Base-by-base conservation (phyloP, 2,329 filamentous ascomycete species). In the Xylariaceae sp. region DNA sequence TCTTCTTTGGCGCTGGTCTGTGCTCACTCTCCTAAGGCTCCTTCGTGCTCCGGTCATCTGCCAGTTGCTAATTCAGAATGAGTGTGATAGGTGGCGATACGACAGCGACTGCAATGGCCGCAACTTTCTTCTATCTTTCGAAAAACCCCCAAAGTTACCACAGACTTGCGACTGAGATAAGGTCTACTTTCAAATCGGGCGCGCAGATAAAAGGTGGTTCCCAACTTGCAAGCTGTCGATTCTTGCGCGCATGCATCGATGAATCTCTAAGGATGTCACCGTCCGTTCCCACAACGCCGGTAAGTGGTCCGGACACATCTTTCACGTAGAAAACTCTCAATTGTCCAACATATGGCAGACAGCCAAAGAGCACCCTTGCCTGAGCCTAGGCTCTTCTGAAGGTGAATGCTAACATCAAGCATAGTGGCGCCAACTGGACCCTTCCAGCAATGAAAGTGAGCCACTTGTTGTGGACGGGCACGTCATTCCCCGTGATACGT, bases 241-340 rank as follows among this genome's bases (percentile, higher is more conserved):
- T 44, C 17, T 38, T 53, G 12, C 51, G 47, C 7, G 51, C 51
- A 14, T 53, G 51, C 27, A 44, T 53, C 10, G 44, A 53, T 31
- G 47, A 53, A 31, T 19, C 44, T 5, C 22, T 53, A 4, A 17
- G 51, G 3, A 44, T 53, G 44, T 44, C 47, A 2, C 51, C 47
- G 11, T 47, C 47, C 1, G 27, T 42, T 5, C 18, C 44, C 2
- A 47, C 33, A 1, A 49, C 44, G 2, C 35, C 49, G 51, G 5
- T 30, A 49, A 39, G 46, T 42, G 33, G 35, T 41, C n/a, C 15
- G 39, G 22, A 27, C 22, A 27, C 12, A 11, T 19, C 22, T 27
- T 27, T 27, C 22, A 27, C 22, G 22, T 27, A 27, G 22, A 27
- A 27, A 27, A 27, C n/a, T 27, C 22, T 27, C 22, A 7, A 27